Evolutionary conservation across 1,284 basidiomycete genomes (phyloP), one percentile per base, ranked within the genome.

Genomic region (Cystobasidium sp.): DNA sequence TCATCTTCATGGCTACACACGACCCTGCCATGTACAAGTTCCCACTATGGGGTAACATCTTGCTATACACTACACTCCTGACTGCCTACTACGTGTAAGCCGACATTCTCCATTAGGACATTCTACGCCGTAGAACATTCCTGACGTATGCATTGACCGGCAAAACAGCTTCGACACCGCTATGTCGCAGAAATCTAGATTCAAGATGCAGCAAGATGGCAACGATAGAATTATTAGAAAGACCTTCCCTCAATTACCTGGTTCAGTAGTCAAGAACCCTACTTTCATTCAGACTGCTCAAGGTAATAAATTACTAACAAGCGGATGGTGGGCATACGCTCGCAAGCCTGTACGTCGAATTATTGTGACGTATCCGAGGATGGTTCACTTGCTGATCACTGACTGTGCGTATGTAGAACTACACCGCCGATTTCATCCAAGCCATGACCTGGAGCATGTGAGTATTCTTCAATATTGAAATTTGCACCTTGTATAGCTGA

Each of bases 1-100:
- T 96, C 72, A 90, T 99, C 76, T 98, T 97, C 86, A 98, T 99
- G 92, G 91, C 92, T 10, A 90, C 92, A n/a, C 91, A 95, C 82
- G 89, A 96, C 76, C 93, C 94, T 0, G 87, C 88, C 24, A 88
- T 88, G 78, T 99, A 98, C 85, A 87, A 86, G 53, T 98, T 96
- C 86, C 90, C 92, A 10, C 91, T 90, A 1, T 85, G 86, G 7
- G 87, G 86, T 6, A 92, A 94, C 79, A 83, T 93, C 70, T 79
- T 88, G 51, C 85, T 94, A 55, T 94, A 88, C 80, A 82, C 86
- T 31, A 90, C 89, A n/a, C 87, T 97, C 58, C 84, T 94, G 44
- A 88, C 88, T 5, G 91, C 92, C 5, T 96, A 97, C 85, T 94
- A 88, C 81, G 85, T 95, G 91, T 91, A 76, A 75, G 88, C 79